Conservation (phyloP, 2,329 filamentous ascomycete species). For the Magnaporthales sp. region DNA sequence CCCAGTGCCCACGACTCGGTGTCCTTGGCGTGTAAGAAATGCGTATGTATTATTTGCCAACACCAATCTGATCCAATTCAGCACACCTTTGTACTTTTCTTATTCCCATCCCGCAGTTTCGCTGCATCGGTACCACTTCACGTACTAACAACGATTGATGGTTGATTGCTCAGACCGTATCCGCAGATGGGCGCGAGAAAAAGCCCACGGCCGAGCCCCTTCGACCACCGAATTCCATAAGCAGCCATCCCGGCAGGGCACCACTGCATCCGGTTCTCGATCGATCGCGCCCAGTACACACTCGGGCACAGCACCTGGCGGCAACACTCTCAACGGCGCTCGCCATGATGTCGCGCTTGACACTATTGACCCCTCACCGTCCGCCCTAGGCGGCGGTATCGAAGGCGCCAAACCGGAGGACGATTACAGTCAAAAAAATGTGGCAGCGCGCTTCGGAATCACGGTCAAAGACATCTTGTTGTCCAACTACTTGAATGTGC, state of each 20-base stretch:
- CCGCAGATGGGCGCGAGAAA: slow-evolving; percentile 5
- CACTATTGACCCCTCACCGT: not conserved
- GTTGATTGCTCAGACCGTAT: slow-evolving; percentile 1
- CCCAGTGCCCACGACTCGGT: not conserved
- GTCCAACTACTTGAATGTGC: slow-evolving; percentile 55
- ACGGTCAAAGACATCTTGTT: slow-evolving; percentile 33
- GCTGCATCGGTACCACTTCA: not conserved
- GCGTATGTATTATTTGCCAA: not conserved
- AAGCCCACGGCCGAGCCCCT: slow-evolving; percentile 2
- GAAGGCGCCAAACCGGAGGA: not conserved
- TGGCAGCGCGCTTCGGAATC: not conserved
- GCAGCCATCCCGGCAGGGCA: not conserved
- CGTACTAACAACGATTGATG: not conserved
- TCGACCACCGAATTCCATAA: not conserved
- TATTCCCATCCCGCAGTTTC: not conserved
- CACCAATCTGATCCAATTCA: not conserved
- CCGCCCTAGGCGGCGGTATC: not conserved
- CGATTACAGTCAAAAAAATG: not conserved
- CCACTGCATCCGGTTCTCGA: not conserved
- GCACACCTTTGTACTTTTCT: not conserved
- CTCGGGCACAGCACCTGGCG: not conserved
- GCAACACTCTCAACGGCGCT: not conserved
- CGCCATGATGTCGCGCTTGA: not conserved
- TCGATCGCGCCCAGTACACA: not conserved
- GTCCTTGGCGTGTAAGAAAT: not conserved